Evolutionary conservation across 768 basidiomycete genomes (phyloP), one percentile per base, ranked within the genome.

Genomic region (Hericium rajendrae): DNA sequence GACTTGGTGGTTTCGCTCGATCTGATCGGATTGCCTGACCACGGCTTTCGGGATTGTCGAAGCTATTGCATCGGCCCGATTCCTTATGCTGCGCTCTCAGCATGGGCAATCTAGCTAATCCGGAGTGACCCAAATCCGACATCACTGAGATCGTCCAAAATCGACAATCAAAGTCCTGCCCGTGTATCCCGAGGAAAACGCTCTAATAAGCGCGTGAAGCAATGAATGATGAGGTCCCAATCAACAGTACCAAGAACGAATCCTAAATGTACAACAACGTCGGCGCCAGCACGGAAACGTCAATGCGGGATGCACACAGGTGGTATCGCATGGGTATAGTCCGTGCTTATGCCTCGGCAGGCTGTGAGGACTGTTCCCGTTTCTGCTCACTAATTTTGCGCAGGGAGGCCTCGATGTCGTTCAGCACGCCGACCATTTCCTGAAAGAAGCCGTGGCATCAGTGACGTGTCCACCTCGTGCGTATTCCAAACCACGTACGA

Each of bases 401-500:
- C 56, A 62, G 22, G 16, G 55, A 54, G 8, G 22, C 6, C 28
- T 62, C 62, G 37, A 62, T 62, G 38, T 62, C 62, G 11, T 48
- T 46, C 32, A 62, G 52, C 32, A 62, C 57, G 28, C 54, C 57
- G 28, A 52, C 50, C 62, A 62, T 62, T 40, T 62, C 62, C 62
- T 62, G 48, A 8, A 52, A 11, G 22, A 22, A 56, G 13, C 32
- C 24, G 41, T 26, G 39, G 18, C 9, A 13, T 62, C 46, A 62
- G 50, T 48, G 32, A 3, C 10, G 15, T 40, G 13, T 43, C 46
- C 43, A 5, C 9, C 15, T 10, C 2, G 40, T 2, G 32, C 4
- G n/a, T 6, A 26, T 43, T 15, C 41, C 15, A 15, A 15, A 10
- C 5, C 24, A 39, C 79, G 53, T 60, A 86, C 85, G 55, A 72